Evolutionary conservation across 2,329 filamentous ascomycete species (phyloP), one percentile per base, ranked within the genome.

Genomic region (Penicillium sp.): DNA sequence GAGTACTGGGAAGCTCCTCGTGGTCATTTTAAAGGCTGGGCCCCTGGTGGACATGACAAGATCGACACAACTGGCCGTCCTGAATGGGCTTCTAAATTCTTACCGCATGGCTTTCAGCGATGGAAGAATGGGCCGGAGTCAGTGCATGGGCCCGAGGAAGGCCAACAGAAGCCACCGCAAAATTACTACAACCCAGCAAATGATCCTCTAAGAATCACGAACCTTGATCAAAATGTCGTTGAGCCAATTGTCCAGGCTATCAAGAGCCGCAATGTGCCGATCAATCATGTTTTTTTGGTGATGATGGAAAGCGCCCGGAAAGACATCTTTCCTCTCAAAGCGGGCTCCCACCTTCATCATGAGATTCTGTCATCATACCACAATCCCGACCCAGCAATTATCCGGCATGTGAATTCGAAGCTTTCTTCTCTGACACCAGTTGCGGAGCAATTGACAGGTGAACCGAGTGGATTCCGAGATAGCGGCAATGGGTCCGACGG

Each of bases 291-390:
- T 28, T 50, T 70, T 15, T 42, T 70, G 24, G 54, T 70, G 28
- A 57, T 65, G 21, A 65, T 70, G 66, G 67, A 70, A 49, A 70
- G 67, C 47, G 54, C 64, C 9, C 59, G 67, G 18, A 69, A 70
- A 38, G 67, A 69, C 18, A 38, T 70, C 18, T 70, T 70, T 34
- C 67, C 67, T 5, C 54, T 70, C 7, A 63, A 59, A 43, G 49
- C 58, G 24, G 65, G 59, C 1, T 69, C 67, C 10, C 56, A 63
- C 38, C 49, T 70, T 12, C 64, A 70, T 42, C 38, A 63, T 7
- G 49, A 57, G 21, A 64, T 69, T 9, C 43, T 65, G 26, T 53
- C 61, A 2, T 61, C 65, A 5, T 60, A 66, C 42, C 49, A 51
- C 16, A 56, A 50, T n/a, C 39, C 53, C 15, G 51, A 52, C n/a